A percentile compares a stretch with the other conserved stretches of the same genome.
These are phyloP conservation scores for Laetiporus sulphureus DNA, from an alignment of 1,284 basidiomycete species.

Conservation along the genomic window DNA sequence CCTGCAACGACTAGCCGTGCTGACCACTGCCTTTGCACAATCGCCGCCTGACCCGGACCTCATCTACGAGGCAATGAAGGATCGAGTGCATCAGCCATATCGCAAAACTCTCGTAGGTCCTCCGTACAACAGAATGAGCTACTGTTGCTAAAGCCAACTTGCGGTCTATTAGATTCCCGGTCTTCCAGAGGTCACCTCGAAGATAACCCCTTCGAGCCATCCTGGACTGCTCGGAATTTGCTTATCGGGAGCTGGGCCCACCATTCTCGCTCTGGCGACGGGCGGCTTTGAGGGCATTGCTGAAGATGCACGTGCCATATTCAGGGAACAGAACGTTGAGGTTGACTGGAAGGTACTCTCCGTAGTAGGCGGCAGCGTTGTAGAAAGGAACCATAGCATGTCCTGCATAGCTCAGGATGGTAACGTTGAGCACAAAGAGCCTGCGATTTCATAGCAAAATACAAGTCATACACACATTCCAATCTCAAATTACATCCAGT, in stretches of 20 bases:
- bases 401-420: constrained; percentile 6
- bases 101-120: constrained; percentile 72
- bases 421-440: constrained; percentile 17
- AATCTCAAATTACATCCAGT: constrained; percentile 12
- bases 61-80: constrained; percentile 99
- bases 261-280: constrained; percentile 95
- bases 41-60: constrained; percentile 89
- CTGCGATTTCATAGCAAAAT: constrained; percentile 8
- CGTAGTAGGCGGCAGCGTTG: constrained; percentile 49
- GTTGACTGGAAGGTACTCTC: constrained; percentile 79
- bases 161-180: constrained; percentile 76
- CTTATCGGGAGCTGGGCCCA: constrained; percentile 95
- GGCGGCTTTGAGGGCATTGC: constrained; percentile 79
- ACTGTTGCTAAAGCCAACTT: not conserved
- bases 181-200: constrained; percentile 82
- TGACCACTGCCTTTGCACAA: constrained; percentile 90
- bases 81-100: constrained; percentile 96
- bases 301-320: constrained; percentile 72
- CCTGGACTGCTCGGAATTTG: constrained; percentile 96
- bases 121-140: no score
- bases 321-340: constrained; percentile 64
- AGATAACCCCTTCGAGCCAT: constrained; percentile 84
- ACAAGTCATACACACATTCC: constrained; percentile 8
- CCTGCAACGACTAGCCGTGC: constrained; percentile 93
- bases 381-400: constrained; percentile 12